These are phyloP conservation scores for Salisapilia sapeloensis DNA, from an alignment of 352 stramenopile species.

Conservation along the genomic window DNA sequence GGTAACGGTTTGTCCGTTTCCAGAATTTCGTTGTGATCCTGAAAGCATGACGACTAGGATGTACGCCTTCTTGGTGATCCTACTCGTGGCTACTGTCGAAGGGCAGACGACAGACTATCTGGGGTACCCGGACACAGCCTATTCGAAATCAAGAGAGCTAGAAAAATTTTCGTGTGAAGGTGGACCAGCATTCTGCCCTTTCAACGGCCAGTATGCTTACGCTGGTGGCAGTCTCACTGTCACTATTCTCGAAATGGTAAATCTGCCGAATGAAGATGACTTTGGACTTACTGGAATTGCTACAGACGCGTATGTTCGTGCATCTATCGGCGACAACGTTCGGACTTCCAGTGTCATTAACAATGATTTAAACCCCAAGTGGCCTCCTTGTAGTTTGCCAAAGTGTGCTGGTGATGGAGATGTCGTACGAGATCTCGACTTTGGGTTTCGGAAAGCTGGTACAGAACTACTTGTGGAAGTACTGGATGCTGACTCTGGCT, in stretches of 20 bases:
- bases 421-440: slow-evolving; percentile 50
- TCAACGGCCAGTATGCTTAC: slow-evolving; percentile 41
- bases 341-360: slow-evolving; percentile 33
- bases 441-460: slow-evolving; percentile 71
- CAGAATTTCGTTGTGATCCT: too few relatives aligned
- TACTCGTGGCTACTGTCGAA: too few relatives aligned
- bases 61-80: too few relatives aligned
- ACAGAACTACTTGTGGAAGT: slow-evolving; percentile 52
- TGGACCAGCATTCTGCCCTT: slow-evolving; percentile 41
- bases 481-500: slow-evolving; percentile 63
- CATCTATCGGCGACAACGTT: slow-evolving; percentile 53
- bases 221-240: slow-evolving; percentile 80
- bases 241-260: slow-evolving; percentile 68
- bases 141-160: slow-evolving; percentile 26
- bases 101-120: slow-evolving; percentile 39
- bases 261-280: slow-evolving; percentile 68
- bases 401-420: slow-evolving; percentile 29
- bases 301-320: slow-evolving; percentile 68
- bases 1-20: too few relatives aligned
- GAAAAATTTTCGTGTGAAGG: slow-evolving; percentile 56
- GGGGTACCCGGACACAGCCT: slow-evolving; percentile 44
- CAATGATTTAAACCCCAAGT: slow-evolving; percentile 67
- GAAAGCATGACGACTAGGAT: too few relatives aligned
- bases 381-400: slow-evolving; percentile 24
- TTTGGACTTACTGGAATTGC: slow-evolving; percentile 40